Conservation (phyloP, 805 yeast genomes). For the Torulaspora quercuum region DNA sequence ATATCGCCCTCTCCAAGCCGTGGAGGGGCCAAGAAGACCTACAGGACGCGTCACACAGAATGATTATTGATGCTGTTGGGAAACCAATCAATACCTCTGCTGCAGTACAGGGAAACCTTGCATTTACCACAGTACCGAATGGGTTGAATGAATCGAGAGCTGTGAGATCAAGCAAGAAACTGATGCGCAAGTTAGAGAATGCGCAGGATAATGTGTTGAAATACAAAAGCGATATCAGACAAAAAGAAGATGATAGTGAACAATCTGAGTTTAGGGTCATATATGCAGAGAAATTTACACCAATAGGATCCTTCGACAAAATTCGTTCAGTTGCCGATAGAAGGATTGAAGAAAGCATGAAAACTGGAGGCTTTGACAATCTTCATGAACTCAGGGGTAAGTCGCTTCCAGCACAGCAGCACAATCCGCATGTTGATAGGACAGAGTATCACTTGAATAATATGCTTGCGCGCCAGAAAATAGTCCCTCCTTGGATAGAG, state of each 20-base stretch:
- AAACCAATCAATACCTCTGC: constrained; percentile 1
- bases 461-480: constrained; percentile 69
- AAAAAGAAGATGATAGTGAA: constrained; percentile 39
- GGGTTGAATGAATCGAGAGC: constrained; percentile 17
- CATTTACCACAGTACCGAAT: constrained; percentile 17
- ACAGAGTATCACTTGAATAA: constrained; percentile 79
- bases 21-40: constrained; percentile 58
- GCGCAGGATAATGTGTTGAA: constrained; percentile 69
- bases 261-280: constrained; percentile 50
- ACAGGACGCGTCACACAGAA: constrained; percentile 48
- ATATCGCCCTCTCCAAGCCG: constrained; percentile 49
- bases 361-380: constrained; percentile 64
- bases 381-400: constrained; percentile 56
- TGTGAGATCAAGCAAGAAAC: constrained; percentile 28
- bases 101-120: constrained; percentile 10
- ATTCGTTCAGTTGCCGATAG: constrained; percentile 70
- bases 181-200: constrained; percentile 42
- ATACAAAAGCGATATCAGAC: constrained; percentile 44
- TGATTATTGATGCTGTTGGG: constrained; percentile 50
- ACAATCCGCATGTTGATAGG: constrained; percentile 56
- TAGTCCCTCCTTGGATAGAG: constrained; percentile 88
- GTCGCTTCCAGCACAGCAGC: constrained; percentile 44
- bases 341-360: constrained; percentile 68
- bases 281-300: constrained; percentile 58
- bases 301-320: constrained; percentile 39